Evolutionary conservation across 2,329 filamentous ascomycete genomes (phyloP).

Genomic region (Pseudogymnoascus sp.): DNA sequence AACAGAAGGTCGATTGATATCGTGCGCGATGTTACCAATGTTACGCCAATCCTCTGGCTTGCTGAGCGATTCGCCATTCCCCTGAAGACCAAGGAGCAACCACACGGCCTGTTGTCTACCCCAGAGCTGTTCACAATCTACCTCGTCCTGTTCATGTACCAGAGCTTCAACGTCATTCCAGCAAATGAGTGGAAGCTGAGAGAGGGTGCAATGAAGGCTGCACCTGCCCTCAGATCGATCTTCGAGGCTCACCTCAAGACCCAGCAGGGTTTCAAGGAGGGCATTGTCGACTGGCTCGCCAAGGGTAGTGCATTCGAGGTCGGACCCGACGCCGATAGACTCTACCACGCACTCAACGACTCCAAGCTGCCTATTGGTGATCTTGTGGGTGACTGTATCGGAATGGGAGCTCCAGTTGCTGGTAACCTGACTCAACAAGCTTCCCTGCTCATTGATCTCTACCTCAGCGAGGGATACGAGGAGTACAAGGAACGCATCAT

Average conservation of each 20-base stretch:
- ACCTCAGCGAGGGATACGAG: slow-evolving; percentile 42
- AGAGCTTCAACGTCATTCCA: slow-evolving; percentile 47
- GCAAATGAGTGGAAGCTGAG: slow-evolving; percentile 41
- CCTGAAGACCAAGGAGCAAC: slow-evolving; percentile 51
- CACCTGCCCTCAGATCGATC: slow-evolving; percentile 33
- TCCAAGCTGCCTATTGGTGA: slow-evolving; percentile 38
- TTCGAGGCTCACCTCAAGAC: slow-evolving; percentile 40
- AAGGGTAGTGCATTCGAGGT: slow-evolving; percentile 44
- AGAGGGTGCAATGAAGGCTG: slow-evolving; percentile 36
- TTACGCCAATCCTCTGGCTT: slow-evolving; percentile 50
- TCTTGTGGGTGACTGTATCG: slow-evolving; percentile 44
- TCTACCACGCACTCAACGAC: slow-evolving; percentile 43
- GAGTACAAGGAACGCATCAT: slow-evolving; percentile 44
- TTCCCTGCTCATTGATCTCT: slow-evolving; percentile 46
- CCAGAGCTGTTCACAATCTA: slow-evolving; percentile 40
- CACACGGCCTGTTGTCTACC: slow-evolving; percentile 45
- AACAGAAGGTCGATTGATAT: slow-evolving; percentile 39
- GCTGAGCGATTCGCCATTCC: slow-evolving; percentile 52
- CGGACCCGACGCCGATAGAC: slow-evolving; percentile 41
- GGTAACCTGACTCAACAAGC: slow-evolving; percentile 47
- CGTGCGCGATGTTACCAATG: slow-evolving; percentile 61
- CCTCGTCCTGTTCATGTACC: slow-evolving; percentile 42
- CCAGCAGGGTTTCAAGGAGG: slow-evolving; percentile 36
- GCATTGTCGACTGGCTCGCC: slow-evolving; percentile 39
- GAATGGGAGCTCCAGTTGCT: slow-evolving; percentile 43